phyloP scores from a whole-genome alignment of 768 basidiomycete genomes.

The Pisolithus sp. region DNA sequence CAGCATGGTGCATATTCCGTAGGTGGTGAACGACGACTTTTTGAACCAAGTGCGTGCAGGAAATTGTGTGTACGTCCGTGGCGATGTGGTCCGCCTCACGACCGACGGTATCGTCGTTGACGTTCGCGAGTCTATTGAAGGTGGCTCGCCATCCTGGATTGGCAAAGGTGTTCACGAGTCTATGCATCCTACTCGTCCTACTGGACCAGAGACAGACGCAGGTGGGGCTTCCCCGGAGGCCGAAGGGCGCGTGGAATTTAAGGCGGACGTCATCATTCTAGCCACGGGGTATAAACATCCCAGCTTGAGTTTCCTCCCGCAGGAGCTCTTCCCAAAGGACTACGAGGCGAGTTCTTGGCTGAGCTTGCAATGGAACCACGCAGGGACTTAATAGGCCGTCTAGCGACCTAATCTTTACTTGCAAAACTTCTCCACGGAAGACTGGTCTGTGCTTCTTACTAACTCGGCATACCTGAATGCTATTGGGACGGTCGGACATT shows the following conservation, averaged over 20 bases:
- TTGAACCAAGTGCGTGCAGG: slow-evolving; percentile 38
- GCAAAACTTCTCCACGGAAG: slow-evolving; percentile 49
- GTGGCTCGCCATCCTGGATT: background rate
- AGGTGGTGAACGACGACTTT: slow-evolving; percentile 50
- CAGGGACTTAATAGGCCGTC: background rate
- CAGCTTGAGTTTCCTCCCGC: slow-evolving; percentile 37
- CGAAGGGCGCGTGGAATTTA: slow-evolving; percentile 19
- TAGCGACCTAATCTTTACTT: slow-evolving; percentile 46
- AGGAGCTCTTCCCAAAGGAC: slow-evolving; percentile 44
- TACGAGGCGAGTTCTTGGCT: slow-evolving; percentile 31
- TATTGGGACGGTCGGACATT: slow-evolving; percentile 36
- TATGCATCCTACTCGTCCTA: background rate
- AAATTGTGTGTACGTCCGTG: slow-evolving; percentile 41
- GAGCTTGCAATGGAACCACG: background rate
- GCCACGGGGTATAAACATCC: slow-evolving; percentile 51
- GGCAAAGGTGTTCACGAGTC: background rate
- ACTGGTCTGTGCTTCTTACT: slow-evolving; percentile 46
- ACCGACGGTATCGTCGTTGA: slow-evolving; percentile 32
- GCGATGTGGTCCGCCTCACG: slow-evolving; percentile 37
- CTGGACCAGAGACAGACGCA: background rate
- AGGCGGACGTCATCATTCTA: slow-evolving; percentile 44
- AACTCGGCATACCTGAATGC: slow-evolving; percentile 47
- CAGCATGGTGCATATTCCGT: background rate
- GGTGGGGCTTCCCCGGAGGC: background rate
- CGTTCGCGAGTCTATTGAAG: slow-evolving; percentile 27